Conservation (phyloP, 805 yeast genomes). For the Martiniozyma abietophila region DNA sequence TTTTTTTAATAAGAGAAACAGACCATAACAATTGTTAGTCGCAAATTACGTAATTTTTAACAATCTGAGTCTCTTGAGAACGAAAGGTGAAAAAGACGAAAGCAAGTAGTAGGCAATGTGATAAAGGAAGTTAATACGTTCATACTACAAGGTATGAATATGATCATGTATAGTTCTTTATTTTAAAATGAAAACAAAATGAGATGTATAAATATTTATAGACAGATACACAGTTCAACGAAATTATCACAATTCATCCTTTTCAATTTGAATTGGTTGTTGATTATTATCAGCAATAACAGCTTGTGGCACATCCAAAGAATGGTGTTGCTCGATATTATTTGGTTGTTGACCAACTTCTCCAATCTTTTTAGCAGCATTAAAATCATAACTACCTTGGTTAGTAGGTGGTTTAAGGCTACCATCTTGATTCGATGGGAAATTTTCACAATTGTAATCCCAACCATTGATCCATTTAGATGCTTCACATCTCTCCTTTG, state of each 20-base stretch:
- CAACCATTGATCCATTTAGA: conserved; percentile 56
- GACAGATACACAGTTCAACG: not conserved
- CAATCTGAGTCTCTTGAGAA: not conserved
- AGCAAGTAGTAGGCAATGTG: not conserved
- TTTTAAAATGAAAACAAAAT: too few species aligned
- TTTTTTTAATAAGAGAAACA: too few species aligned
- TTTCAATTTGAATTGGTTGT: not conserved
- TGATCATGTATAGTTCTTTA: not conserved
- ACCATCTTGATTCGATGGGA: conserved; percentile 24
- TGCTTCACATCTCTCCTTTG: conserved; percentile 51
- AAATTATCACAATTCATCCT: conserved; percentile 7
- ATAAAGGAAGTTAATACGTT: not conserved
- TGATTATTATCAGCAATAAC: conserved; percentile 1
- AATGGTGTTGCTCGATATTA: conserved; percentile 1
- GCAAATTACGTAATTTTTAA: too few species aligned
- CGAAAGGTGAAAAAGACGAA: too few species aligned
- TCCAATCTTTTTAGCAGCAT: conserved; percentile 13
- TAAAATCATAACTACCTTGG: conserved; percentile 13
- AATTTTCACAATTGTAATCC: conserved; percentile 81
- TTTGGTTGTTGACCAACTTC: conserved; percentile 3
- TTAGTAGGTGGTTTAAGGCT: conserved; percentile 4
- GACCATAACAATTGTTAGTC: too few species aligned
- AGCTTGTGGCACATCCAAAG: not conserved
- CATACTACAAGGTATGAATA: too few species aligned
- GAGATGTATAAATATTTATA: not conserved